These are phyloP conservation scores for Chernovozyma sophiae-reginae DNA, from an alignment of 1,139 yeast species.

Conservation along the genomic window DNA sequence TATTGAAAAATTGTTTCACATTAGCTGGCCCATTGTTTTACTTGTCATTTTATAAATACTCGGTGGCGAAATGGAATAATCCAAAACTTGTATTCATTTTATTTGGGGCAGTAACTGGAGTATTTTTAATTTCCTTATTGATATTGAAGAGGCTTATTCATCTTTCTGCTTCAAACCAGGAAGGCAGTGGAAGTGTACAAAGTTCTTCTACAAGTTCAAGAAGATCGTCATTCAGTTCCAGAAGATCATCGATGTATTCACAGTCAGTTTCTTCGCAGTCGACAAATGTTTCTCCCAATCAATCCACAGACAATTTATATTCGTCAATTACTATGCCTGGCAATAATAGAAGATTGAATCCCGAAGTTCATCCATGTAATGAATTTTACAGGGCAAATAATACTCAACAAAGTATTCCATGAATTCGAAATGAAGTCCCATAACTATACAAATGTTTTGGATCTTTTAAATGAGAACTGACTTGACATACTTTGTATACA, in stretches of 20 bases:
- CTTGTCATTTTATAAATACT: constrained; percentile 24
- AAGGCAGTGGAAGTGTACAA: constrained; percentile 1
- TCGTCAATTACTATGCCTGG: constrained; percentile 1
- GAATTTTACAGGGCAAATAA: background rate
- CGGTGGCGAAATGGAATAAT: constrained; percentile 3
- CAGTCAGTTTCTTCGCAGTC: background rate
- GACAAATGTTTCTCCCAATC: background rate
- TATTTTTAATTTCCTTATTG: constrained; percentile 1
- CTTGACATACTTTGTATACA: too few relatives aligned
- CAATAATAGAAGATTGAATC: constrained; percentile 3
- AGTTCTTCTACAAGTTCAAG: background rate
- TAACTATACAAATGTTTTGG: too few relatives aligned
- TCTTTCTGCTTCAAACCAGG: background rate
- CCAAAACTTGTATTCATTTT: constrained; percentile 11
- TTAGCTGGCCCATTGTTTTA: constrained; percentile 25
- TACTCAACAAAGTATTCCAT: too few relatives aligned
- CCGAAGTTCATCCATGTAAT: constrained; percentile 3
- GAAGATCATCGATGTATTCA: background rate
- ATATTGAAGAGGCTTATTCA: constrained; percentile 6
- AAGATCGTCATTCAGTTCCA: background rate
- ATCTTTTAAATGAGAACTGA: too few relatives aligned
- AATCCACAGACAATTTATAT: background rate
- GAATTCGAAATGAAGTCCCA: too few relatives aligned
- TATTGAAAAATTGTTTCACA: constrained; percentile 26
- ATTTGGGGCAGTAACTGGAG: constrained; percentile 5